Conservation (phyloP, 2,329 filamentous ascomycete genomes). For the Claviceps maximensis region DNA sequence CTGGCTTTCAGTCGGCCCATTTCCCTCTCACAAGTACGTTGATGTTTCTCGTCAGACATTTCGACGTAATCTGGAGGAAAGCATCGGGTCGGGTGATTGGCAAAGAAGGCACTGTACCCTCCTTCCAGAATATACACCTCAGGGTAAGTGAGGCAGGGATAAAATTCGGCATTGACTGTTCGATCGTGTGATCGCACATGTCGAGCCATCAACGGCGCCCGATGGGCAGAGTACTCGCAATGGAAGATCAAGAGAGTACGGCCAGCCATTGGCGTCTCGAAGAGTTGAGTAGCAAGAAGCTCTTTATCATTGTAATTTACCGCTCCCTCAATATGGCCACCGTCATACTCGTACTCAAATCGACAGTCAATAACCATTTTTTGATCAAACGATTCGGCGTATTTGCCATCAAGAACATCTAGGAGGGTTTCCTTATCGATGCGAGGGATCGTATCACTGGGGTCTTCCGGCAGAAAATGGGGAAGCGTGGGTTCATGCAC, state of each 20-base stretch:
- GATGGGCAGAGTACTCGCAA: constrained; percentile 96
- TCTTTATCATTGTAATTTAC: constrained; percentile 98
- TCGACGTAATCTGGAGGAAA: constrained; percentile 93
- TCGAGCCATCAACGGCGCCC: constrained; percentile 91
- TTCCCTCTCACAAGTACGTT: constrained; percentile 84
- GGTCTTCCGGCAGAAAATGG: constrained; percentile 68
- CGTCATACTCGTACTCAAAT: constrained; percentile 97
- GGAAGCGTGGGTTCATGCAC: constrained; percentile 62
- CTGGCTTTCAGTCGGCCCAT: constrained; percentile 87
- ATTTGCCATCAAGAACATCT: constrained; percentile 78
- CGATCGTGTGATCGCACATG: constrained; percentile 85
- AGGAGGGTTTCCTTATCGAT: constrained; percentile 73
- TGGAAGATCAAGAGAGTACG: constrained; percentile 83
- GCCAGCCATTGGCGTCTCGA: constrained; percentile 51
- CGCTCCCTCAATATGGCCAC: constrained; percentile 85
- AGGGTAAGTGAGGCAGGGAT: constrained; percentile 83
- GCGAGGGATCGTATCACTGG: constrained; percentile 75
- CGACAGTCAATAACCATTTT: constrained; percentile 89
- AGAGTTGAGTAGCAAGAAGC: constrained; percentile 64
- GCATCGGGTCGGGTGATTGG: constrained; percentile 64
- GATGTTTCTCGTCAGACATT: constrained; percentile 88
- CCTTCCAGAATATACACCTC: constrained; percentile 96
- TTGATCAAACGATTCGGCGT: constrained; percentile 60
- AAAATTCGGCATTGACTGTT: constrained; percentile 68
- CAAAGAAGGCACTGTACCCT: constrained; percentile 89